These are phyloP conservation scores for Alternaria ethzedia DNA, from an alignment of 2,329 filamentous ascomycete species.

Conservation along the genomic window DNA sequence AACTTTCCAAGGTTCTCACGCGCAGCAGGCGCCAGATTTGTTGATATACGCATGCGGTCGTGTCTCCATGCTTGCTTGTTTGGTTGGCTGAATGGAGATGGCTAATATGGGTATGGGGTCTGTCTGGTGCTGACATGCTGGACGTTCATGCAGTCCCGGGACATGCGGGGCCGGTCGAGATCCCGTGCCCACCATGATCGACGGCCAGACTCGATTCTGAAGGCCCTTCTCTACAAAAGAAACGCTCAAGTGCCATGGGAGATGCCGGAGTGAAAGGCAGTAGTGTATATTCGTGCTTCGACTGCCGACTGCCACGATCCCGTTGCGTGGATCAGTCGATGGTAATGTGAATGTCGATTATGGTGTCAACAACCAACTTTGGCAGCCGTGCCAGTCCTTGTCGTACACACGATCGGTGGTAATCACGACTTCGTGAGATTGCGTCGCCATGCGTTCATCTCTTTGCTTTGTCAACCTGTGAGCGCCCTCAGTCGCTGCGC, in stretches of 20 bases:
- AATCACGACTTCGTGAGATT: not conserved
- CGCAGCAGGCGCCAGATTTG: not conserved
- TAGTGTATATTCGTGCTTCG: not conserved
- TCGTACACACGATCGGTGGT: not conserved
- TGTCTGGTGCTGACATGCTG: not conserved
- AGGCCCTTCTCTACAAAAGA: not conserved
- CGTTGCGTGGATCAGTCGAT: not conserved
- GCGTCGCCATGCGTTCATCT: not conserved
- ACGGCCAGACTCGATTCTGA: not conserved
- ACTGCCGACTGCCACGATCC: not conserved
- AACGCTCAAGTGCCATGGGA: not conserved
- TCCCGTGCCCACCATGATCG: constrained; percentile 5
- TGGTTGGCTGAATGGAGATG: constrained; percentile 4
- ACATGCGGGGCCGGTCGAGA: constrained; percentile 9
- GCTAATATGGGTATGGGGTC: not conserved
- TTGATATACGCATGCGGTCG: not conserved
- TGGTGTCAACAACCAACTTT: not conserved
- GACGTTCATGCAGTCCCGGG: constrained; percentile 2
- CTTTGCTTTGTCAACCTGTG: not conserved
- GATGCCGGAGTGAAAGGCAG: not conserved
- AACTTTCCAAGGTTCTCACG: not conserved
- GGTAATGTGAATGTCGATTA: not conserved
- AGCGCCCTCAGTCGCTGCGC: not conserved
- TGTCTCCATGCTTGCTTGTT: not conserved
- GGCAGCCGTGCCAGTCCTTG: not conserved